phyloP scores from a whole-genome alignment of 2,329 filamentous ascomycete genomes.

The Fusarium longipes region DNA sequence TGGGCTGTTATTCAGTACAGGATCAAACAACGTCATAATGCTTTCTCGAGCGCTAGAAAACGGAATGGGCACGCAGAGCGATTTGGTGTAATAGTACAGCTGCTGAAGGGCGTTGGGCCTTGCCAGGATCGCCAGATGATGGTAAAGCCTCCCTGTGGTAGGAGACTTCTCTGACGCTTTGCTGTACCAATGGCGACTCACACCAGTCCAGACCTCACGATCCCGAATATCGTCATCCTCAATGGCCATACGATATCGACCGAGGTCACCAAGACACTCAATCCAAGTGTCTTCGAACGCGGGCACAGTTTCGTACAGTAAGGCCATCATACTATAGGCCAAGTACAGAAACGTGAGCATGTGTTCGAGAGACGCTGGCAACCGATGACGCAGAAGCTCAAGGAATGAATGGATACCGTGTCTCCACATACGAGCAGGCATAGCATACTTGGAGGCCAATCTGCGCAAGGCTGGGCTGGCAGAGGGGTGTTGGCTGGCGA shows the following conservation, averaged over 20 bases:
- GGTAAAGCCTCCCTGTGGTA: conserved; percentile 81
- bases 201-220: conserved; percentile 82
- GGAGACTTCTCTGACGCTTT: conserved; percentile 83
- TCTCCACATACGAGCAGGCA: conserved; percentile 95
- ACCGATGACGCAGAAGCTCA: conserved; percentile 77
- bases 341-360: conserved; percentile 93
- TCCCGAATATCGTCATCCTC: conserved; percentile 83
- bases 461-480: conserved; percentile 74
- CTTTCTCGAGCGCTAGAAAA: conserved; percentile 77
- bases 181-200: conserved; percentile 86
- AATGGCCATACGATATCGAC: conserved; percentile 87
- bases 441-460: conserved; percentile 83
- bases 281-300: conserved; percentile 91
- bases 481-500: conserved; percentile 87
- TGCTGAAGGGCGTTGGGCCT: conserved; percentile 76
- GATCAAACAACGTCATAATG: conserved; percentile 76
- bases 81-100: conserved; percentile 77
- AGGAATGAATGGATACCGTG: conserved; percentile 90
- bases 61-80: conserved; percentile 73
- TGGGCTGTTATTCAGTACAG: conserved; percentile 58
- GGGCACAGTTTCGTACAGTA: conserved; percentile 86
- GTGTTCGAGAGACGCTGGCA: conserved; percentile 83
- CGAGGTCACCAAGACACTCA: conserved; percentile 89
- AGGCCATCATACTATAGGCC: conserved; percentile 88
- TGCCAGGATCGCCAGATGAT: conserved; percentile 85